Percentiles rank a stretch among this genome's conserved stretches.
Conservation (phyloP, 1,284 basidiomycete genomes). For the Ustilago hordei region DNA sequence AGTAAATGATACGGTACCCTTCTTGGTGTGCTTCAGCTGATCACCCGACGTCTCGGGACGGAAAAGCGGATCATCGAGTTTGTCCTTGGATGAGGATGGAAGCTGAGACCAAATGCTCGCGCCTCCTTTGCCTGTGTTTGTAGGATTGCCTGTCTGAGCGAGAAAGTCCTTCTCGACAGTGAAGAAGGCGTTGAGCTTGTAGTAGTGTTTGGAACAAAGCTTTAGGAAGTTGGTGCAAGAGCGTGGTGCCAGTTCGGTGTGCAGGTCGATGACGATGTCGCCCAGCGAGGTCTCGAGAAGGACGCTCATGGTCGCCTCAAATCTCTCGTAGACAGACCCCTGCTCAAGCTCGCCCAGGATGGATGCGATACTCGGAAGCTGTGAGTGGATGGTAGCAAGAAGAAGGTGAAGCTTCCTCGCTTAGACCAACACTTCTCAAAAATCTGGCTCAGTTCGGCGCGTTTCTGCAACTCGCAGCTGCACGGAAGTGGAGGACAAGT, state of each 20-base stretch:
- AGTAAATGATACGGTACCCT: slow-evolving; percentile 81
- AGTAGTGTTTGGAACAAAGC: slow-evolving; percentile 95
- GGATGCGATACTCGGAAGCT: background rate
- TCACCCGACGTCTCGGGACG: slow-evolving; percentile 79
- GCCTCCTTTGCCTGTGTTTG: slow-evolving; percentile 87
- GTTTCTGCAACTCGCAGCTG: background rate
- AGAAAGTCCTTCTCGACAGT: slow-evolving; percentile 95
- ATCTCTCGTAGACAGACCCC: background rate
- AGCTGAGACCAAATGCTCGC: slow-evolving; percentile 61
- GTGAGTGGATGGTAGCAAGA: background rate
- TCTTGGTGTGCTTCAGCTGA: slow-evolving; percentile 82
- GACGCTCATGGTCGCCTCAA: slow-evolving; percentile 81
- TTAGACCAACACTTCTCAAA: slow-evolving; percentile 4
- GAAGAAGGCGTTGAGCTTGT: slow-evolving; percentile 89
- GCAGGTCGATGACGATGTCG: slow-evolving; percentile 94
- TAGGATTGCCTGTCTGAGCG: slow-evolving; percentile 92
- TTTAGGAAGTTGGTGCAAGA: slow-evolving; percentile 96
- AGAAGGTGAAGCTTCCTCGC: background rate
- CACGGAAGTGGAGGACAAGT: slow-evolving; percentile 3
- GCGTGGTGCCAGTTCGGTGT: slow-evolving; percentile 88
- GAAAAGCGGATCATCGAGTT: slow-evolving; percentile 78
- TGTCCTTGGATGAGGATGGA: slow-evolving; percentile 66
- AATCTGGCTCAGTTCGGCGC: background rate
- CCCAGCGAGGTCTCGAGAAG: slow-evolving; percentile 95
- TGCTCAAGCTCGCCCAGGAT: background rate